These are phyloP conservation scores for Tilletia setariae DNA, from an alignment of 1,284 basidiomycete genomes.

Conservation along the genomic window DNA sequence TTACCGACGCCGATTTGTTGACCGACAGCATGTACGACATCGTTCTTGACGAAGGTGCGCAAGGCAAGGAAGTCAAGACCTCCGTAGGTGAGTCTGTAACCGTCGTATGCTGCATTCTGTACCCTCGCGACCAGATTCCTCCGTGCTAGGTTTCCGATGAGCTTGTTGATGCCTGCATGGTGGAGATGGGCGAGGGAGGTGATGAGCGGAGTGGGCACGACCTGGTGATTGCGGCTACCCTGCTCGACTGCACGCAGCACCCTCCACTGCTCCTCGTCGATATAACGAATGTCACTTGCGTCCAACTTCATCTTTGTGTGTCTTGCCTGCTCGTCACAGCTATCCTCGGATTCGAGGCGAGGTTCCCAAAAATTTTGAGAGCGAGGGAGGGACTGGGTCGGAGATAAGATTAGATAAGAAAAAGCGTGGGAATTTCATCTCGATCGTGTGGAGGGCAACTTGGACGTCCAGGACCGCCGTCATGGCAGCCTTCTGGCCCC, in stretches of 20 bases:
- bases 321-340: background rate
- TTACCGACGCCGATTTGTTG: conserved; percentile 98
- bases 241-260: conserved; percentile 94
- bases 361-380: background rate
- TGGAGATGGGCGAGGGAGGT: conserved; percentile 86
- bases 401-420: conserved; percentile 4
- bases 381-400: background rate
- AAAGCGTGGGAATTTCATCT: background rate
- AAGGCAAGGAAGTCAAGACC: conserved; percentile 95
- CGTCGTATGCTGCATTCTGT: conserved; percentile 92
- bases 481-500: no score
- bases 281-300: conserved; percentile 87
- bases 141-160: conserved; percentile 84
- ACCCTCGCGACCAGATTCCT: conserved; percentile 83
- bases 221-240: conserved; percentile 95
- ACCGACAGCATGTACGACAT: conserved; percentile 63
- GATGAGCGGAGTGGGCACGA: conserved; percentile 84
- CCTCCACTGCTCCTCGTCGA: conserved; percentile 87
- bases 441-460: no score
- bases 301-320: conserved; percentile 73
- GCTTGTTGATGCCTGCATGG: conserved; percentile 88
- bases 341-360: background rate
- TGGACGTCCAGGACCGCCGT: no score
- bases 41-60: conserved; percentile 76
- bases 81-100: conserved; percentile 93